phyloP scores from a whole-genome alignment of 2,329 filamentous ascomycete genomes.

The Xylariaceae sp. region DNA sequence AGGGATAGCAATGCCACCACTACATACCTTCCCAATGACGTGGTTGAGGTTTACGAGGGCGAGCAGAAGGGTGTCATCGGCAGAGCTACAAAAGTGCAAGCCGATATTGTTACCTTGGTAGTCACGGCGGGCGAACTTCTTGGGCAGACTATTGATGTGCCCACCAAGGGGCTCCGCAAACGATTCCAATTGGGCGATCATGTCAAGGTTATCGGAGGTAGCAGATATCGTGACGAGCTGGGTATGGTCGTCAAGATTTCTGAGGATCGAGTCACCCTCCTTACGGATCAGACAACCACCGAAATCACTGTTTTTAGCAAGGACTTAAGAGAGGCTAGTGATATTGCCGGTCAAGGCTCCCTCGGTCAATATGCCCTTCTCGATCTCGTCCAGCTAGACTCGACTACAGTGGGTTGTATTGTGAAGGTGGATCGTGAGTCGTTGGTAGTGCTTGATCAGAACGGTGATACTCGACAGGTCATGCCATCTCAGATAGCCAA shows the following conservation, averaged over 20 bases:
- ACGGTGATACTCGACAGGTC: conserved; percentile 73
- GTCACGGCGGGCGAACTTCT: conserved; percentile 77
- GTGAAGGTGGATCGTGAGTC: conserved; percentile 95
- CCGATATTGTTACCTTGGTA: conserved; percentile 84
- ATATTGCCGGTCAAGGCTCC: conserved; percentile 78
- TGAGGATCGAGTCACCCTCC: conserved; percentile 84
- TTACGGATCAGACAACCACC: conserved; percentile 86
- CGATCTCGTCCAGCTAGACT: conserved; percentile 89
- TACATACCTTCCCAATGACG: conserved; percentile 84
- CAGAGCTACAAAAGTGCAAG: conserved; percentile 77
- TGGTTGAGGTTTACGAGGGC: conserved; percentile 93
- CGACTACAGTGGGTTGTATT: conserved; percentile 85
- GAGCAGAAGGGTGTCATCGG: conserved; percentile 91
- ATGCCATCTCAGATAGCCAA: conserved; percentile 90
- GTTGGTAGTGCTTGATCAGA: conserved; percentile 83
- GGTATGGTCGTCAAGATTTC: conserved; percentile 94
- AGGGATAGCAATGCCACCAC: conserved; percentile 78
- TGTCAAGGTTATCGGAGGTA: conserved; percentile 96
- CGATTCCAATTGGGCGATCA: conserved; percentile 91
- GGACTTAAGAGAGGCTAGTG: conserved; percentile 86
- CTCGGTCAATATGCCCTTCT: conserved; percentile 88
- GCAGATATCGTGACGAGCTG: conserved; percentile 88
- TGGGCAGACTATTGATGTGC: conserved; percentile 86
- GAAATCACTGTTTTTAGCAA: conserved; percentile 98
- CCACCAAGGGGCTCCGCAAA: conserved; percentile 86